Base-by-base conservation (phyloP, 1,284 basidiomycete species). In the Sanghuangporus sanghuang region DNA sequence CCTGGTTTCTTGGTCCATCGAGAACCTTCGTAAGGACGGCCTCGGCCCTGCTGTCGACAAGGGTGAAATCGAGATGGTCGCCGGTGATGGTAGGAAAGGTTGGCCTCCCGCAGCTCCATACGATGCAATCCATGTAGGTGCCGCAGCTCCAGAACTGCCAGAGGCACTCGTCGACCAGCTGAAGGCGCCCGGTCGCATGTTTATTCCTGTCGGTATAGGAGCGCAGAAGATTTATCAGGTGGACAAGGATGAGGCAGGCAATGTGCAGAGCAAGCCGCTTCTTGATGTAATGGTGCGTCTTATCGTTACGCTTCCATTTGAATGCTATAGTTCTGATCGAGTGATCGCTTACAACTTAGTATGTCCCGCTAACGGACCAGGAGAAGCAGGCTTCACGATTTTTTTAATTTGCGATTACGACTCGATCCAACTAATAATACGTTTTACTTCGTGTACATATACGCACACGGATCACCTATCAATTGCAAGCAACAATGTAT, bases 91-190 rank as follows among this genome's bases (percentile, higher is more conserved):
- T 1, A 79, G 96, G 63, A 72, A 84, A 70, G 95, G 95, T 78
- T 67, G 36, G 74, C 71, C 64, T 14, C 1, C 52, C 0, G 35
- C 14, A 48, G 94, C 85, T 0, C 93, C 93, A 0, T 97, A 90
- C 73, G 85, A 93, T 68, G 90, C 86, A 0, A 98, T 98, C 55
- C 96, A 99, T 70, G 96, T 98, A 21, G 96, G 96, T 4, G 96
- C 96, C 0, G 95, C 96, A 0, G 89, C 95, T 0, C 89, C 92
- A 0, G 79, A 72, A 0, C 76, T 95, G n/a, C 95, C 95, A 0
- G 73, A 84, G 40, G 73, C 81, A 0, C 81, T 98, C 0, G 73
- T 98, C 32, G 84, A 93, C 12, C 90, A 96, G 74, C 86, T 98
- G 3, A 90, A 89, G 12, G 74, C 76, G 1, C 94, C 94, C 0